Base-by-base conservation (phyloP, 352 stramenopile species). In the Globisporangium paroecandrum region DNA sequence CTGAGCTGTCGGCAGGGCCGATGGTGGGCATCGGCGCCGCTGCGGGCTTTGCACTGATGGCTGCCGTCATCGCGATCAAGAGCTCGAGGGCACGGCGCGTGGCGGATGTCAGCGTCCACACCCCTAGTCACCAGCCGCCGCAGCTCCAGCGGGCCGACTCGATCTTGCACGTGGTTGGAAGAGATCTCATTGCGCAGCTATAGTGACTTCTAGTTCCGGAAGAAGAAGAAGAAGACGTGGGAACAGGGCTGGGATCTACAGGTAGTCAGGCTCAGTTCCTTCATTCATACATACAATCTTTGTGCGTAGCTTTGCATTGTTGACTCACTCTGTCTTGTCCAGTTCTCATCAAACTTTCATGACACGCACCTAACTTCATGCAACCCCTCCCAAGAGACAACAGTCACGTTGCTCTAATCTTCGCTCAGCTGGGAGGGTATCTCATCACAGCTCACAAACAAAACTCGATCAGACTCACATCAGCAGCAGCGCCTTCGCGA, bases 401-500 rank as follows among this genome's bases (percentile, higher is more conserved):
- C 12, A 5, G 4, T 18, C 13, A 46, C 4, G 38, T 20, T 46
- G 12, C 13, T 13, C 3, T 15, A 6, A 13, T 46, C 12, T 6
- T 18, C 38, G 1, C 38, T 5, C 38, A 46, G 5, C 38, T 20
- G 4, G 13, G 29, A 32, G 10, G 15, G 12, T 15, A 49, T 18
- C 41, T 8, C 13, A 49, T 38, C 4, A 49, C 36, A 43, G 29
- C 29, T 32, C 29, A 49, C 15, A 49, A 49, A 49, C 43, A 49
- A n/a, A 49, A 22, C 1, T 15, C 43, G n/a, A 22, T 22, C 43
- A 22, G 43, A 0, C 18, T 65, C 60, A 47, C 32, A 69, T 58
- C n/a, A 79, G 77, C n/a, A 91, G 74, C 34, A 91, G 67, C 22
- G 71, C 83, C 56, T 86, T 78, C 25, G 87, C 85, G 20, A 93